phyloP scores from a whole-genome alignment of 352 stramenopile genomes.

The Pythium plurisporium region DNA sequence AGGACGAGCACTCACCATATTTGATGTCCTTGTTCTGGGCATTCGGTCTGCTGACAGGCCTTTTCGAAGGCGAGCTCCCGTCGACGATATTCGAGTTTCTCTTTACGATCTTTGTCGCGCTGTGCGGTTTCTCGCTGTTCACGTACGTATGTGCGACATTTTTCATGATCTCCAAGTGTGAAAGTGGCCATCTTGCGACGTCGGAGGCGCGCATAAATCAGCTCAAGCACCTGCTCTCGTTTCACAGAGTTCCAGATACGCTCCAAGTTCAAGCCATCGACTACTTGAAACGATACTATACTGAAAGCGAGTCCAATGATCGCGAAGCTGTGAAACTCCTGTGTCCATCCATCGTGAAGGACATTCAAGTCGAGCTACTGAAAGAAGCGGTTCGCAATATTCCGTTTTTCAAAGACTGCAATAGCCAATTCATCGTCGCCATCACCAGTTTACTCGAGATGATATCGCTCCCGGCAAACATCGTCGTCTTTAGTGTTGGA shows the following conservation, averaged over 20 bases:
- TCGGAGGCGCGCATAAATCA: constrained; percentile 65
- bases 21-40: constrained; percentile 62
- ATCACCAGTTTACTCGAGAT: constrained; percentile 61
- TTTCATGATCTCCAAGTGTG: constrained; percentile 79
- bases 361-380: constrained; percentile 57
- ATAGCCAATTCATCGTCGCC: constrained; percentile 59
- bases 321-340: constrained; percentile 51
- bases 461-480: constrained; percentile 50
- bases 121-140: constrained; percentile 67
- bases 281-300: constrained; percentile 56
- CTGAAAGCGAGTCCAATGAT: constrained; percentile 61
- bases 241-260: constrained; percentile 48
- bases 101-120: constrained; percentile 59
- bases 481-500: constrained; percentile 41
- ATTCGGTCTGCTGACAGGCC: constrained; percentile 52
- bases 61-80: constrained; percentile 64
- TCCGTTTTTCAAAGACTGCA: constrained; percentile 55
- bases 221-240: constrained; percentile 64
- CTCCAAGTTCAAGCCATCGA: constrained; percentile 47
- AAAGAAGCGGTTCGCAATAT: constrained; percentile 54
- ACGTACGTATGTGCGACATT: constrained; percentile 65
- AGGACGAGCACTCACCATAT: constrained; percentile 30
- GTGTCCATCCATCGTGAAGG: constrained; percentile 60
- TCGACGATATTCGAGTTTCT: constrained; percentile 40
- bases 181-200: constrained; percentile 44